Evolutionary conservation across 2,329 filamentous ascomycete genomes (phyloP).

Genomic region (Xylariales sp.): DNA sequence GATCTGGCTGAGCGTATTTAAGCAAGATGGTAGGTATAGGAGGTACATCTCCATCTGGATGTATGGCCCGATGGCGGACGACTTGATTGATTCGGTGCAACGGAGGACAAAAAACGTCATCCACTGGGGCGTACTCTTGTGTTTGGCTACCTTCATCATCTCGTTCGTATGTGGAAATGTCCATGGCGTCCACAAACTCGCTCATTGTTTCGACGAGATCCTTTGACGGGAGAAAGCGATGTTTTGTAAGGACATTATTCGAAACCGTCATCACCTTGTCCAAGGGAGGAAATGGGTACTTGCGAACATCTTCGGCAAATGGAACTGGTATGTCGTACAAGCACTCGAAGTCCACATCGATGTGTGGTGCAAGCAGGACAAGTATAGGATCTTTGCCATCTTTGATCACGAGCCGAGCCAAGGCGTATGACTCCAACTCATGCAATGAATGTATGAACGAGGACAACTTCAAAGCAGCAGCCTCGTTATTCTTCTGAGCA

Average conservation of each 20-base stretch:
- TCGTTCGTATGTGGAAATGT: slow-evolving; percentile 65
- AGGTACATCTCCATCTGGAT: slow-evolving; percentile 61
- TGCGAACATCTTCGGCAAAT: slow-evolving; percentile 86
- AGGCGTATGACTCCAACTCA: slow-evolving; percentile 79
- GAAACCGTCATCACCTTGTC: slow-evolving; percentile 85
- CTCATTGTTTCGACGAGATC: slow-evolving; percentile 78
- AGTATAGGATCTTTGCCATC: slow-evolving; percentile 75
- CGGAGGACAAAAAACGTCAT: slow-evolving; percentile 78
- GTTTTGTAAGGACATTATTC: slow-evolving; percentile 71
- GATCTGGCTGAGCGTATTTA: slow-evolving; percentile 69
- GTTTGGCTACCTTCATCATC: slow-evolving; percentile 60
- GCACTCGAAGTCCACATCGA: slow-evolving; percentile 77
- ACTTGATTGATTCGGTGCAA: slow-evolving; percentile 89
- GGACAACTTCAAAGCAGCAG: slow-evolving; percentile 78
- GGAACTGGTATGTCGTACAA: slow-evolving; percentile 87
- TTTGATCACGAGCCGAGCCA: slow-evolving; percentile 82
- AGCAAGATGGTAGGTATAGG: slow-evolving; percentile 61
- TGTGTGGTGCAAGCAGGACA: slow-evolving; percentile 72
- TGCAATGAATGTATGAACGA: slow-evolving; percentile 84
- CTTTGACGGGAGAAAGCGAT: slow-evolving; percentile 75
- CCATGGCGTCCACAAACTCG: slow-evolving; percentile 90
- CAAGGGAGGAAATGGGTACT: slow-evolving; percentile 87
- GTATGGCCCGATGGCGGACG: slow-evolving; percentile 74
- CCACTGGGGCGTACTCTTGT: slow-evolving; percentile 69
- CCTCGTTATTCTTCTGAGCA: slow-evolving; percentile 72